These are phyloP conservation scores for Solanum hybrid DNA, from an alignment of 305 asterid genomes.

Conservation along the genomic window DNA sequence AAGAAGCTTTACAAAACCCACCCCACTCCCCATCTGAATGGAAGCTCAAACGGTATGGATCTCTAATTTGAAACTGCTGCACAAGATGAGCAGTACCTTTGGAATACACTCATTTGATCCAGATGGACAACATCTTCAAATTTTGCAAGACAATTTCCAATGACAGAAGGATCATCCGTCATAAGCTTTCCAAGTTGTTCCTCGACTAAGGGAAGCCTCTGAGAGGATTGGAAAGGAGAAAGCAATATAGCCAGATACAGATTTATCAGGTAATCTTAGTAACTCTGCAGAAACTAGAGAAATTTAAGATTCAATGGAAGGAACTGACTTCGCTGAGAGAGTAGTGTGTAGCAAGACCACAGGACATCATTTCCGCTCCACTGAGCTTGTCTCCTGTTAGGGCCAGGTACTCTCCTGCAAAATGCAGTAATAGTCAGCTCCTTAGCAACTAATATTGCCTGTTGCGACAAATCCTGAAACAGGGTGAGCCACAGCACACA, in stretches of 20 bases:
- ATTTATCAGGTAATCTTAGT: not conserved
- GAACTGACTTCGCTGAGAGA: not conserved
- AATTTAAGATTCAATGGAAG: not conserved
- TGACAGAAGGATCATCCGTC: not conserved
- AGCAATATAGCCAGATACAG: not conserved
- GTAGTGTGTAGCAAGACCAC: not conserved
- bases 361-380: not conserved
- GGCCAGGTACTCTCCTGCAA: not conserved
- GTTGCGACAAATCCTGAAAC: not conserved
- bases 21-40: not conserved
- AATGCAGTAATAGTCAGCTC: not conserved
- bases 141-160: not conserved
- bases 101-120: not conserved
- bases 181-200: not conserved
- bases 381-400: not conserved
- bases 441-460: not conserved
- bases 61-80: not conserved
- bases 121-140: not conserved
- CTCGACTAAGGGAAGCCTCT: not conserved
- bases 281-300: not conserved
- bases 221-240: not conserved
- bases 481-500: not conserved
- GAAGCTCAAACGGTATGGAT: not conserved
- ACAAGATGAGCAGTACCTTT: not conserved
- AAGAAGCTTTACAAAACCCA: not conserved